Base-by-base conservation (phyloP, 108 stramenopile genomes). In the Nitzschia sp. region DNA sequence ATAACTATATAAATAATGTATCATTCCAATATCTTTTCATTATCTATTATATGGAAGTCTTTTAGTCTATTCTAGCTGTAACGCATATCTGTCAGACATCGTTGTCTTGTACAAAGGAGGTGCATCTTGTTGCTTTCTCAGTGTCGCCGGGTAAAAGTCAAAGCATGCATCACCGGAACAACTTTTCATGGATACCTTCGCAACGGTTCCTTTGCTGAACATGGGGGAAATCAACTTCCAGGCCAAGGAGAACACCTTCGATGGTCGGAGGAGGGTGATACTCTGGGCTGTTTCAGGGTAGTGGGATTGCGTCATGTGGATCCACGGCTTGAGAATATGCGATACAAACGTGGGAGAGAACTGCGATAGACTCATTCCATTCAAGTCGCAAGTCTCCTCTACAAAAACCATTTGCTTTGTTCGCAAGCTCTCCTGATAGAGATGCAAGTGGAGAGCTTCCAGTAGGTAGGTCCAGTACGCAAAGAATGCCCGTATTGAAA, bases 171-270 rank as follows among this genome's bases (percentile, higher is more conserved):
- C 13, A 41, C 13, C 48, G 19, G 19, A 50, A 50, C 21, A n/a
- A 4, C 4, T 4, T 50, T 50, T 50, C 48, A 29, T 29, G 27
- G 36, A 25, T 27, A 78, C 58, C 35, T 78, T 78, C 5, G 47
- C 71, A 11, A 73, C 67, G 0, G 75, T 76, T 15, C 75, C 75
- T 25, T 46, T 50, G 23, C 68, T 76, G 21, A 72, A 35, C 29
- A 80, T 44, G n/a, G 69, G 75, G n/a, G 73, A 47, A 15, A 80
- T 41, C 45, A 76, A 27, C 15, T 76, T 76, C 79, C 79, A 80
- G 13, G 52, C 66, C 23, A 59, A 13, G 17, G 62, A 64, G 9
- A 80, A 15, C 1, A 76, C 36, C 8, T 38, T 36, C 5, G 79
- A 75, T 16, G 79, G 75, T 38, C 71, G 28, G 30, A 76, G 28